These are phyloP conservation scores for Russula virescens DNA, from an alignment of 768 basidiomycete species.

Conservation along the genomic window DNA sequence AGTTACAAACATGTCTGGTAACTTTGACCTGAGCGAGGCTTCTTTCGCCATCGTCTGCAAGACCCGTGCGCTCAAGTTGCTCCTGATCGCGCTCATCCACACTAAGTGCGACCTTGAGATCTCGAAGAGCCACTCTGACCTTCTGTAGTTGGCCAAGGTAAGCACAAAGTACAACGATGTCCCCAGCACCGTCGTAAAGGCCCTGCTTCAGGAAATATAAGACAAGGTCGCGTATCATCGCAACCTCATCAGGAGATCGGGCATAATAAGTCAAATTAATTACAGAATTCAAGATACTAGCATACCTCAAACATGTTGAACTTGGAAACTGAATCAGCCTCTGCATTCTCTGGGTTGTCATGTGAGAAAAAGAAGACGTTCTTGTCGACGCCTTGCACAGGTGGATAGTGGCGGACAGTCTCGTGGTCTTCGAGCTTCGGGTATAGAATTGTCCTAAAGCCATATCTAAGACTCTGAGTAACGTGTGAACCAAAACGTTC, in stretches of 20 bases:
- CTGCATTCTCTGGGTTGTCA: slow-evolving; percentile 51
- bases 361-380: slow-evolving; percentile 69
- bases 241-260: slow-evolving; percentile 26
- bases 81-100: slow-evolving; percentile 67
- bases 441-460: slow-evolving; percentile 51
- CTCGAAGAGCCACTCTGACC: slow-evolving; percentile 38
- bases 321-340: slow-evolving; percentile 58
- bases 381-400: slow-evolving; percentile 55
- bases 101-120: slow-evolving; percentile 48
- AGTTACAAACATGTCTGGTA: slow-evolving; percentile 41
- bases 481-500: background rate
- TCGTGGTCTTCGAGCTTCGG: slow-evolving; percentile 53
- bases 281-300: background rate
- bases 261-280: background rate
- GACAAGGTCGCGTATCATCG: slow-evolving; percentile 49
- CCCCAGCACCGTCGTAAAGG: slow-evolving; percentile 40
- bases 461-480: background rate
- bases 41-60: slow-evolving; percentile 34
- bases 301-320: slow-evolving; percentile 62
- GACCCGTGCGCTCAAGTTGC: slow-evolving; percentile 50
- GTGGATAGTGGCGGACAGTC: slow-evolving; percentile 44
- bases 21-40: slow-evolving; percentile 46
- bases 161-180: slow-evolving; percentile 50
- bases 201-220: slow-evolving; percentile 51
- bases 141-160: slow-evolving; percentile 47